phyloP scores from a whole-genome alignment of 2,329 filamentous ascomycete genomes.

The Acrocalymma vagum region DNA sequence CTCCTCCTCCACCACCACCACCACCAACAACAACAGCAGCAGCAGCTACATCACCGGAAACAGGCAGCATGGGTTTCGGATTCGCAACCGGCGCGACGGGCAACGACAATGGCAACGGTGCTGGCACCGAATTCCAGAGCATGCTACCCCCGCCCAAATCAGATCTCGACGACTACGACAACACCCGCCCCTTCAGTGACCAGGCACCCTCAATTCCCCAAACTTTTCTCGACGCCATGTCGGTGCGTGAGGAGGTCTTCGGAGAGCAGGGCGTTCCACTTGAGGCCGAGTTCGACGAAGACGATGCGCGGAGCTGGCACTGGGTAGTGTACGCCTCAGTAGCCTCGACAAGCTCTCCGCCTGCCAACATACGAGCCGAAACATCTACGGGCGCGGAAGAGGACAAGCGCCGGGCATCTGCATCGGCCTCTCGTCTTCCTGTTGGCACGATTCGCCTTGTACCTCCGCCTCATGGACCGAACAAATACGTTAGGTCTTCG shows the following conservation, averaged over 20 bases:
- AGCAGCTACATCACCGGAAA: too few species aligned
- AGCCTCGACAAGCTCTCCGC: conserved; percentile 49
- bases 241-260: conserved; percentile 65
- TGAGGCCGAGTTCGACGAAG: conserved; percentile 79
- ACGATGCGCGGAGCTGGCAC: conserved; percentile 82
- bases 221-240: conserved; percentile 63
- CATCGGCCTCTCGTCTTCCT: conserved; percentile 58
- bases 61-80: conserved; percentile 30
- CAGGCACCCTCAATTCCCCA: conserved; percentile 51
- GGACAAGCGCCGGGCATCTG: conserved; percentile 43
- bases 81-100: conserved; percentile 21
- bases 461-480: conserved; percentile 80
- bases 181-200: conserved; percentile 36
- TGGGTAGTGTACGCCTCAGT: conserved; percentile 84
- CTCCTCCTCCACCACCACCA: too few species aligned
- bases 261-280: conserved; percentile 65
- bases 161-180: conserved; percentile 47
- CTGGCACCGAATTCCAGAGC: conserved; percentile 50
- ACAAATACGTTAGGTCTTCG: conserved; percentile 52
- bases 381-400: conserved; percentile 54
- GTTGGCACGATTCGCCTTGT: conserved; percentile 83
- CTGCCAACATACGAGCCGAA: conserved; percentile 49
- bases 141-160: conserved; percentile 46
- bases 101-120: conserved; percentile 19
- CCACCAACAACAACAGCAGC: too few species aligned